Evolutionary conservation across 768 basidiomycete genomes (phyloP), one percentile per base, ranked within the genome.

Genomic region (Cystofilobasidium ferigula): DNA sequence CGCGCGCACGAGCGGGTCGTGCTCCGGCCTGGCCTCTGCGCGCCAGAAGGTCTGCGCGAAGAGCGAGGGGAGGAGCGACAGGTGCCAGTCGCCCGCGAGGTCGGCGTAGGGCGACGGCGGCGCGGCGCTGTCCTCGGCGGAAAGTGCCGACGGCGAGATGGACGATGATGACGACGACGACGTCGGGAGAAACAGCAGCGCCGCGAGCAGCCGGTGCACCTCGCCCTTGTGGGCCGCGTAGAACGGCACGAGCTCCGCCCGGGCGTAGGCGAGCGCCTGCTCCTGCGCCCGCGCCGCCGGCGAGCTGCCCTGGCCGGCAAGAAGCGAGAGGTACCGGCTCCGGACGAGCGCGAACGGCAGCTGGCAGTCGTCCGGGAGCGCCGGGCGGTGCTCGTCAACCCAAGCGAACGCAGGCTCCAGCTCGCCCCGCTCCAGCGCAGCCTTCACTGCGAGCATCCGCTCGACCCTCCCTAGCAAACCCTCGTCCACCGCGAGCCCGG

Each of bases 41-140:
- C 86, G 84, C 71, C 93, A 92, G 71, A 87, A 99, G 72, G 94
- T 92, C 69, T 85, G 85, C 28, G 87, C 85, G 74, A 99, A 95
- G 65, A 89, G 78, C 86, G 36, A 97, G 78, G 13, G 56, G 57
- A 4, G 22, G 9, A n/a, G 13, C 20, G 43, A 20, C 43, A 6
- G 69, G 63, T 38, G 66, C 43, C 13, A 60, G 53, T 28, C 61
- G 20, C 13, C 24, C 22, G 42, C 51, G 61, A 57, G n/a, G 69
- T 89, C 87, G 16, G 83, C 80, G 73, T 91, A 87, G 22, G 90
- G 76, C 2, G 59, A 36, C 9, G 18, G 22, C 10, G 45, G 24
- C 14, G 54, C 3, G 0, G 28, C 10, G 12, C 20, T 13, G 1
- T 34, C 1, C 8, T 89, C 86, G 16, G 83, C 80, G 73, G 89